These are phyloP conservation scores for Pichia sorboxylosa DNA, from an alignment of 1,139 yeast species.

Conservation along the genomic window DNA sequence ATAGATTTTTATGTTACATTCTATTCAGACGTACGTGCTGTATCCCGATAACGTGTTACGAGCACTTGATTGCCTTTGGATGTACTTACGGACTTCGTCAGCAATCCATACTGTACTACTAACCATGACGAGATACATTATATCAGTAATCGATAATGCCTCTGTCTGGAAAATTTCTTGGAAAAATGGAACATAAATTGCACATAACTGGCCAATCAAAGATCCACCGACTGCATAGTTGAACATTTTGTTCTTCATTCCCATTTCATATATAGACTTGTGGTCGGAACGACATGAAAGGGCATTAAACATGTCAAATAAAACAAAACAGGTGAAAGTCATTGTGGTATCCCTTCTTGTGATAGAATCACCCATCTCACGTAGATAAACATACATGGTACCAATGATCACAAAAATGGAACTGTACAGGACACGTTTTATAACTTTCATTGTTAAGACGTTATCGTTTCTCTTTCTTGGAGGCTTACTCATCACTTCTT, in stretches of 20 bases:
- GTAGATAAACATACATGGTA: conserved; percentile 71
- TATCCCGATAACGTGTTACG: conserved; percentile 15
- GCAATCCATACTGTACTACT: conserved; percentile 76
- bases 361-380: conserved; percentile 75
- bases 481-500: conserved; percentile 87
- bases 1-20: too few species aligned
- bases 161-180: conserved; percentile 91
- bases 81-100: conserved; percentile 71
- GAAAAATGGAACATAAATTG: conserved; percentile 85
- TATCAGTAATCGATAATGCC: conserved; percentile 60
- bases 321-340: conserved; percentile 94
- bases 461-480: conserved; percentile 81
- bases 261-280: conserved; percentile 71
- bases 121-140: conserved; percentile 46
- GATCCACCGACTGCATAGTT: conserved; percentile 89
- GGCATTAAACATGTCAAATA: conserved; percentile 94
- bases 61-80: conserved; percentile 16
- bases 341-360: conserved; percentile 96
- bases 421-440: conserved; percentile 64
- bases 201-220: conserved; percentile 82
- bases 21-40: conserved; percentile 20
- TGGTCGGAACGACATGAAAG: conserved; percentile 80
- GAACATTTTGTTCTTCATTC: conserved; percentile 77
- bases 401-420: conserved; percentile 67
- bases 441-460: conserved; percentile 57